These are phyloP conservation scores for Ophiostoma triangulosporum DNA, from an alignment of 2,329 filamentous ascomycete species.

Conservation along the genomic window DNA sequence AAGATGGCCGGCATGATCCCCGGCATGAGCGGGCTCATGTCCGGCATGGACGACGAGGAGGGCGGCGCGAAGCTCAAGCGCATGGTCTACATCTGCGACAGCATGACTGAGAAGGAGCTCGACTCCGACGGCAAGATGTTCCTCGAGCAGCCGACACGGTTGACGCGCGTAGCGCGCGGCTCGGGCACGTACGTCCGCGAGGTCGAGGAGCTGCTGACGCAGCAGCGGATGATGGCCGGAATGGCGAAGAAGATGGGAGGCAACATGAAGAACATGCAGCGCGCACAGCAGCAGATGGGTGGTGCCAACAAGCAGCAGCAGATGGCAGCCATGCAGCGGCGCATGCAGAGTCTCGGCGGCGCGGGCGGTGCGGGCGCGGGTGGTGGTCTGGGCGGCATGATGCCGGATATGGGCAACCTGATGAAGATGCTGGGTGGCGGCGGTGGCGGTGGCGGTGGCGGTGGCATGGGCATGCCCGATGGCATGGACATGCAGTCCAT, in stretches of 20 bases:
- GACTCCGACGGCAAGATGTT: constrained; percentile 93
- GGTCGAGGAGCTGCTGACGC: constrained; percentile 92
- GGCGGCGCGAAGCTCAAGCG: constrained; percentile 85
- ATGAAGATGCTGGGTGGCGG: constrained; percentile 84
- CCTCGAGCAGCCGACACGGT: constrained; percentile 78
- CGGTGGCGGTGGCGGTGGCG: constrained; percentile 47
- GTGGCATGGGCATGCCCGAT: constrained; percentile 44
- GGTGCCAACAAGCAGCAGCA: constrained; percentile 87
- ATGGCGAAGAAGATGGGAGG: constrained; percentile 99
- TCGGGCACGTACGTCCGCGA: constrained; percentile 84
- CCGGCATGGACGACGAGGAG: constrained; percentile 93
- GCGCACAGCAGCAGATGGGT: constrained; percentile 79
- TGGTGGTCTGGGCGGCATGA: constrained; percentile 21
- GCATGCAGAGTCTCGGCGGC: constrained; percentile 83
- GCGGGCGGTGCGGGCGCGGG: constrained; percentile 42
- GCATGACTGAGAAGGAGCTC: constrained; percentile 92
- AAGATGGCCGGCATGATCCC: constrained; percentile 99
- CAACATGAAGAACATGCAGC: constrained; percentile 95
- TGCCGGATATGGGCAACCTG: constrained; percentile 73
- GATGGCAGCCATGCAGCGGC: constrained; percentile 93
- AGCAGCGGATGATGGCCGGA: constrained; percentile 96
- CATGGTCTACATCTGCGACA: constrained; percentile 99
- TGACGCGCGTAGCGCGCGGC: constrained; percentile 81
- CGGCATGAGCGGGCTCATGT: constrained; percentile 84
- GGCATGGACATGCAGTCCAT: constrained; percentile 69